Conservation (phyloP, 2,329 filamentous ascomycete species). For the Cylindrodendrum hubeiense region DNA sequence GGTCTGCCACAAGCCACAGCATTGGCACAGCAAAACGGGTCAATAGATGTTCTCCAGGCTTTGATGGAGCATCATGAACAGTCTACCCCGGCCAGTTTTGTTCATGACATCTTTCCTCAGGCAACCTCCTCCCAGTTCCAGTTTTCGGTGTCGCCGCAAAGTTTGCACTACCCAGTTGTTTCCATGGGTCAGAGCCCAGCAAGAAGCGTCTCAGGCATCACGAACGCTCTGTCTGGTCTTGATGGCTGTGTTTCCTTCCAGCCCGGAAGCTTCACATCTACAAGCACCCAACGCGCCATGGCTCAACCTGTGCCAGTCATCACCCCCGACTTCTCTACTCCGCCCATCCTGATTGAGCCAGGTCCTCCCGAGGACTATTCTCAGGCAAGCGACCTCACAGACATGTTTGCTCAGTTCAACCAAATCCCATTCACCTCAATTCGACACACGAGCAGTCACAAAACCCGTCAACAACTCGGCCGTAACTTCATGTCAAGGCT, state of each 20-base stretch:
- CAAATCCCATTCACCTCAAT: conserved; percentile 6
- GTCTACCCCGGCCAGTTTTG: conserved; percentile 14
- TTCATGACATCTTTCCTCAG: conserved; percentile 26
- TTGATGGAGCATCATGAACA: conserved; percentile 22
- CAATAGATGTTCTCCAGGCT: conserved; percentile 33
- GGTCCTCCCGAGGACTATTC: not conserved
- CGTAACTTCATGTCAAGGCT: conserved; percentile 24
- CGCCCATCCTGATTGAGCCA: not conserved
- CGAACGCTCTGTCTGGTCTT: conserved; percentile 22
- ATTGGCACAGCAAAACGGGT: conserved; percentile 35
- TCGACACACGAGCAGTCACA: conserved; percentile 25
- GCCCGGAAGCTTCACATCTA: conserved; percentile 4
- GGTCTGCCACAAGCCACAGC: conserved; percentile 37
- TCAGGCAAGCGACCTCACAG: not conserved
- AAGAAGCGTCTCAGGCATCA: conserved; percentile 32
- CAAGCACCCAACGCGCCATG: not conserved
- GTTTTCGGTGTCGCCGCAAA: conserved; percentile 18
- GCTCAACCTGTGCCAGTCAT: not conserved
- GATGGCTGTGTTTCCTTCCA: not conserved
- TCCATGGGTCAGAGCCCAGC: not conserved
- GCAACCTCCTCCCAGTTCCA: conserved; percentile 10
- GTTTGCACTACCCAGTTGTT: not conserved
- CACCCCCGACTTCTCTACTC: not conserved
- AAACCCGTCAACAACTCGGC: conserved; percentile 21
- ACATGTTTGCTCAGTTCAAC: not conserved